Evolutionary conservation across 2,329 filamentous ascomycete species (phyloP), one percentile per base, ranked within the genome.

Genomic region (Fusarium tanahbumbuense): DNA sequence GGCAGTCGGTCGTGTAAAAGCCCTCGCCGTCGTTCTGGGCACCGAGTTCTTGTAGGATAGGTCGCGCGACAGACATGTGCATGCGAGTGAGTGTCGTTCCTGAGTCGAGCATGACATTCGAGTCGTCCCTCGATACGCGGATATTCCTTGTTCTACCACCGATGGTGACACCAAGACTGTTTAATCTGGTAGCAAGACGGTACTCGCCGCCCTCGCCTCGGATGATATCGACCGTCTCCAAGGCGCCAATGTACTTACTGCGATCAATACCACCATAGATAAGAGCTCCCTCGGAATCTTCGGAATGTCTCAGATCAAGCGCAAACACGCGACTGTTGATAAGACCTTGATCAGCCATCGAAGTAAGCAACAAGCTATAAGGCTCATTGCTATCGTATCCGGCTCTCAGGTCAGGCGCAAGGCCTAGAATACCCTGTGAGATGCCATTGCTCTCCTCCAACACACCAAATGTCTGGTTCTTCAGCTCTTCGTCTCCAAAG

Each of bases 301-400:
- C 82, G 42, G 80, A 70, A 54, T 82, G 81, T 6, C 85, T 83
- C 18, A 88, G 76, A 56, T 87, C 85, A 25, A 88, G 78, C 8
- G 83, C 79, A 71, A 87, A 87, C 37, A 84, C 78, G n/a, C 83
- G 83, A 59, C 82, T 85, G 46, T 81, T 78, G 59, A 86, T 87
- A 34, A 85, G 71, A 18, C 82, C 82, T 68, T 87, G 82, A 1
- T 77, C 72, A 2, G 80, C 79, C 75, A 88, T 80, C 23, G 79
- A 84, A 69, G 85, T 85, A 47, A 87, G 78, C 22, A 91, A 81
- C 25, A 87, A 82, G 3, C 84, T 85, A 60, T 91, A 91, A 4
- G 80, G 80, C 44, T 74, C 56, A 5, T 73, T 34, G 44, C 72
- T 66, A 15, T 73, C 74, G 76, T 83, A 77, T 50, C 87, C 77